These are phyloP conservation scores for Hanseniaspora thailandica DNA, from an alignment of 805 yeast species.

Conservation along the genomic window DNA sequence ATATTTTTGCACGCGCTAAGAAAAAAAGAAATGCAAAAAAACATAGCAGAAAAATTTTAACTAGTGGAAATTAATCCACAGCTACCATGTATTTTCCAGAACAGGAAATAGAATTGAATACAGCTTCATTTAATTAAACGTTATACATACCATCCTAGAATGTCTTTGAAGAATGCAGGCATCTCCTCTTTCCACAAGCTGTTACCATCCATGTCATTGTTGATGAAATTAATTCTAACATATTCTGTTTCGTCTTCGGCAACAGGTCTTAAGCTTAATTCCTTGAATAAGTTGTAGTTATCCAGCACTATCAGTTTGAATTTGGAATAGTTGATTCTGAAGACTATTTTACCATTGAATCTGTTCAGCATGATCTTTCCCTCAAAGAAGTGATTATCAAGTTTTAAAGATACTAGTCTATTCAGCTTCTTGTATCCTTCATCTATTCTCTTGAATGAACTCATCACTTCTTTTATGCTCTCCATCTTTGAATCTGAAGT, in stretches of 20 bases:
- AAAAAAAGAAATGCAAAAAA: no score
- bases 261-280: neutral
- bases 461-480: neutral
- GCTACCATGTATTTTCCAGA: neutral
- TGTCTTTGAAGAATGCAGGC: neutral
- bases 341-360: neutral
- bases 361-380: constrained; percentile 18
- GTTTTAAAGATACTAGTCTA: neutral
- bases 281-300: neutral
- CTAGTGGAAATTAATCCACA: no score
- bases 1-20: no score
- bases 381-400: constrained; percentile 21
- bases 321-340: neutral
- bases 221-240: neutral
- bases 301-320: neutral
- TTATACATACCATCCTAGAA: neutral
- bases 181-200: neutral
- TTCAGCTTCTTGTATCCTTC: neutral
- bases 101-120: neutral
- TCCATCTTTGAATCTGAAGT: neutral
- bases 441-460: neutral
- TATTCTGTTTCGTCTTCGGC: neutral
- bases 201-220: neutral
- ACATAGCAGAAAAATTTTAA: no score
- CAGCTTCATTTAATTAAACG: neutral